phyloP scores from a whole-genome alignment of 345 rosid genomes.

The Moricandia arvensis region DNA sequence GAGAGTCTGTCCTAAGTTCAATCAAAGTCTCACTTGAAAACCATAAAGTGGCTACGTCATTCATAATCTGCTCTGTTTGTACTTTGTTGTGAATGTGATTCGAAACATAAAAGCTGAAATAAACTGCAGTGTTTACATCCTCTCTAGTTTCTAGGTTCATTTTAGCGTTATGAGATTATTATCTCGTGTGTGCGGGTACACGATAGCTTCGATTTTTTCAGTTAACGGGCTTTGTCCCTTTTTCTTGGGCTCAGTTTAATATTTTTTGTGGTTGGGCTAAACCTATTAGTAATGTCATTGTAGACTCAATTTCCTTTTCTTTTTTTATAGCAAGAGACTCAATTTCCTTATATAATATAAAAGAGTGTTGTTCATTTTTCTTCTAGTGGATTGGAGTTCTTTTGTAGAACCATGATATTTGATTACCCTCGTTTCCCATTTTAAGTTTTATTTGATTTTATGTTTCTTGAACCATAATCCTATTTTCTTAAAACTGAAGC shows the following conservation, averaged over 20 bases:
- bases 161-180: not conserved
- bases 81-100: slow-evolving; percentile 4
- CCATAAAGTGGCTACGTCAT: not conserved
- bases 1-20: not conserved
- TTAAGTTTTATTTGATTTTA: no score
- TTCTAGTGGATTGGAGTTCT: not conserved
- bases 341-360: no score
- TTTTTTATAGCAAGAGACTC: no score
- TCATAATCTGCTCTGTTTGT: not conserved
- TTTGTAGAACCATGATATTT: not conserved
- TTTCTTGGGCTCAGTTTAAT: not conserved
- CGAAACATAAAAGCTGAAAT: slow-evolving; percentile 3
- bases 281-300: no score
- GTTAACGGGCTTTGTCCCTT: not conserved
- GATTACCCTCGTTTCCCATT: no score
- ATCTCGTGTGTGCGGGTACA: not conserved
- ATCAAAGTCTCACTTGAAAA: not conserved
- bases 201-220: not conserved
- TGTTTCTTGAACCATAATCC: no score
- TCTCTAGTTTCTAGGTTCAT: not conserved
- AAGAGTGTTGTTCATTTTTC: no score
- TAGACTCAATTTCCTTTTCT: no score
- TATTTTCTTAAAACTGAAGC: no score
- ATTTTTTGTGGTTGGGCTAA: not conserved
- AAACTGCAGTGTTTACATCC: not conserved